Base-by-base conservation (phyloP, 1,284 basidiomycete genomes). In the Phylloboletellus chloephorus region DNA sequence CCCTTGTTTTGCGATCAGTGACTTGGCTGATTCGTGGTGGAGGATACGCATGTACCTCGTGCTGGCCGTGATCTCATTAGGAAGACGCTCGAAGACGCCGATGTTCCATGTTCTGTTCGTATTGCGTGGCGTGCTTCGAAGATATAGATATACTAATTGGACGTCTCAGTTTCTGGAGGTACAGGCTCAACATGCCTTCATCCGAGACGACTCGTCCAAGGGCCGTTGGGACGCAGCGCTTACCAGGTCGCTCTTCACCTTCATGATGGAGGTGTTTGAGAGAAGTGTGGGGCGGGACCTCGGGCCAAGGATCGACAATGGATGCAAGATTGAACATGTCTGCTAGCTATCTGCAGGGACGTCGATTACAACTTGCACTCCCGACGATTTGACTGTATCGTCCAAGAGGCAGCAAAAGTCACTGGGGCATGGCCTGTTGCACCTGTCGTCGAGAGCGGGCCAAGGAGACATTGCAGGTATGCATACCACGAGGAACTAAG, bases 231-330 rank as follows among this genome's bases (percentile, higher is more conserved):
- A 96, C 58, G 89, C 90, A 7, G 91, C 91, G 0, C 68, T 95
- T 36, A 88, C 89, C 0, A 72, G 81, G 31, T 83, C 82, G 9
- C 60, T 92, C 40, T 93, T 95, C 60, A 69, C 69, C 3, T 86
- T 88, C 63, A 86, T 95, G 88, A 73, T 95, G 72, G 92, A 96
- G 59, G 78, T 91, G n/a, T 95, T 95, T 56, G 88, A 87, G 47
- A 74, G 92, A 47, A 89, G 85, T 0, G 78, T 91, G 6, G 88
- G 76, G 1, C 70, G 88, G 41, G 90, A 95, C 52, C 66, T 96
- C 4, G 92, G 92, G 0, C 79, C 81, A 3, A 71, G 68, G 31
- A 66, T 70, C 1, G 67, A 67, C 10, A 57, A 60, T 11, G 63
- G 57, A 17, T 64, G 53, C 15, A 67, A 76, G 49, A 61, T 78